A percentile compares a stretch with the other conserved stretches of the same genome.
Evolutionary conservation across 768 basidiomycete genomes (phyloP).

Genomic region (Tephrocybe rancida): DNA sequence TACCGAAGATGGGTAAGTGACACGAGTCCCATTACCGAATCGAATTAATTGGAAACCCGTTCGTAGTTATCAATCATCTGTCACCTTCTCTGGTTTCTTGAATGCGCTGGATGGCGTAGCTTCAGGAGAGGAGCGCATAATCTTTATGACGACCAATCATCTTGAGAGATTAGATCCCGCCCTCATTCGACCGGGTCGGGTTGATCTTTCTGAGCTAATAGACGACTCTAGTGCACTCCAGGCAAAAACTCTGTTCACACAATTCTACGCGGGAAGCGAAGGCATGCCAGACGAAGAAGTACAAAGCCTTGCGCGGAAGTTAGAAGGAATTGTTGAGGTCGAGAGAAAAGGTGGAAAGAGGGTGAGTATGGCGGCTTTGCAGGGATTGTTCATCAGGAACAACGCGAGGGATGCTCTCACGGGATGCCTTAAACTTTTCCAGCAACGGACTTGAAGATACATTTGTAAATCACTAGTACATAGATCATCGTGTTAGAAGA

Average conservation of each 20-base stretch:
- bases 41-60: not conserved
- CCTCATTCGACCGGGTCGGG: slow-evolving; percentile 92
- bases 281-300: slow-evolving; percentile 35
- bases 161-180: slow-evolving; percentile 87
- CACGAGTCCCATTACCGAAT: not conserved
- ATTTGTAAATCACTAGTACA: slow-evolving; percentile 10
- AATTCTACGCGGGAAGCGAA: slow-evolving; percentile 73
- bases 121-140: slow-evolving; percentile 95
- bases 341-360: slow-evolving; percentile 55
- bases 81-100: slow-evolving; percentile 97
- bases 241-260: slow-evolving; percentile 73
- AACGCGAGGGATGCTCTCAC: slow-evolving; percentile 56
- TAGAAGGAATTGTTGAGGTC: slow-evolving; percentile 56
- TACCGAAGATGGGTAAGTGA: slow-evolving; percentile 84
- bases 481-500: slow-evolving; percentile 55
- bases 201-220: slow-evolving; percentile 82
- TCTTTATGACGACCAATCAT: slow-evolving; percentile 99
- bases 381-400: slow-evolving; percentile 91
- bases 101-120: slow-evolving; percentile 98
- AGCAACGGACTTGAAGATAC: slow-evolving; percentile 23
- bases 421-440: slow-evolving; percentile 49
- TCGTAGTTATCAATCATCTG: slow-evolving; percentile 85
- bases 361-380: slow-evolving; percentile 95
- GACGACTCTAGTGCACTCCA: slow-evolving; percentile 88
- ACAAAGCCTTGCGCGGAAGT: slow-evolving; percentile 46